Evolutionary conservation across 306 rosid genomes (phyloP), one percentile per base, ranked within the genome.

Genomic region (Cucurbita argyrosperma): DNA sequence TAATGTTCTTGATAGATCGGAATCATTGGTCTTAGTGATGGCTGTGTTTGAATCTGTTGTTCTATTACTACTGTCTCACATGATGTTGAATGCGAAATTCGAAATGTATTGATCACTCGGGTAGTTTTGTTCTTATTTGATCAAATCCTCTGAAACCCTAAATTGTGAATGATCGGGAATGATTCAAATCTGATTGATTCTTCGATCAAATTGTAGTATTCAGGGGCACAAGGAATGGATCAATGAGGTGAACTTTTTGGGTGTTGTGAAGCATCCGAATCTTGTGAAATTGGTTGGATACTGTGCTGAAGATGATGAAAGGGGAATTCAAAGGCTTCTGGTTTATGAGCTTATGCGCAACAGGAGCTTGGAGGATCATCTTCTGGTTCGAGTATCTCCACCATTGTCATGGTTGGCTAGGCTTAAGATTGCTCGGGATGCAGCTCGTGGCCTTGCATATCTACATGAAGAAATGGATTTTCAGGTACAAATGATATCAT

Each of bases 211-310:
- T 84, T 89, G 88, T 85, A 83, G 89, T 79, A 49, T 80, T 85
- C 96, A 92, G 95, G 99, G 99, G 87, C 96, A 94, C 53, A 91
- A 81, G 85, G 97, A 94, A 72, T 94, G 99, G 99, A 87, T 91
- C 73, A 94, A 94, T 75, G 99, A 94, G 80, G 97, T 94, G 77
- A 91, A 91, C 66, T 76, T 94, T 55, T 62, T 94, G 80, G 99
- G 97, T 12, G 99, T 94, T 14, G 85, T 94, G 70, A 89, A 91
- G 81, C 99, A 94, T 83, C 91, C 89, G 1, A 94, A 94, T 89
- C 85, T 94, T 13, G 98, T 94, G 45, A 86, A 83, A 79, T 72
- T 94, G 52, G 90, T 89, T 16, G 98, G 98, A 72, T 94, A 90
- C 72, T 94, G 99, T 72, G 99, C 99, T 0, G 99, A 94, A 73